phyloP scores from a whole-genome alignment of 306 rosid genomes.

The Hippophae gyantsensis region DNA sequence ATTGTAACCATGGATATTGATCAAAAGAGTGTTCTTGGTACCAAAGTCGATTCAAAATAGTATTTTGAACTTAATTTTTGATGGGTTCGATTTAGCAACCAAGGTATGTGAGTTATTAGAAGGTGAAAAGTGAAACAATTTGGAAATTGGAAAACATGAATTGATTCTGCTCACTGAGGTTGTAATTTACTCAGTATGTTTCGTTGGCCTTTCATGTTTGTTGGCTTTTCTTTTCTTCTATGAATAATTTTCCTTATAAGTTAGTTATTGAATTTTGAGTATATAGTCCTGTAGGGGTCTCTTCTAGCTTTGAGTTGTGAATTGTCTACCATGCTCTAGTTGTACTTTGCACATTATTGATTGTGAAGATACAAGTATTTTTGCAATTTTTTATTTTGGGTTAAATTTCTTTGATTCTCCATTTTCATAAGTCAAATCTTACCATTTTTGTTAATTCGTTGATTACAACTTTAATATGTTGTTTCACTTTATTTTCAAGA shows the following conservation, averaged over 20 bases:
- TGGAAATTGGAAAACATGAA: not conserved
- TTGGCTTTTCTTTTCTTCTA: not conserved
- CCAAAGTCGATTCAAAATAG: conserved; percentile 16
- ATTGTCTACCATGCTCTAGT: not conserved
- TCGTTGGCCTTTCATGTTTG: not conserved
- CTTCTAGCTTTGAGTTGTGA: conserved; percentile 3
- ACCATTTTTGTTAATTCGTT: not conserved
- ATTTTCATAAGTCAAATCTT: not conserved
- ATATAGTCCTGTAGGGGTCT: conserved; percentile 1
- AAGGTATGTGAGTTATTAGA: conserved; percentile 19
- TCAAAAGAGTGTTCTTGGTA: conserved; percentile 11
- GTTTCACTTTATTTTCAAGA: not conserved
- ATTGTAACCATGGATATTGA: conserved; percentile 19
- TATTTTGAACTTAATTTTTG: not conserved
- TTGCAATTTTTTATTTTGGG: not conserved
- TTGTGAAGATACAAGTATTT: conserved; percentile 2
- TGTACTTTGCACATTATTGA: not conserved
- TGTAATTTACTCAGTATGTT: not conserved
- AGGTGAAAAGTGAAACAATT: not conserved
- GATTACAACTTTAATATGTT: not conserved
- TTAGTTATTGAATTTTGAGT: not conserved
- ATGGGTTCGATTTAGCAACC: conserved; percentile 11
- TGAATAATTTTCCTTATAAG: not conserved
- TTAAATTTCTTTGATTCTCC: conserved; percentile 1
- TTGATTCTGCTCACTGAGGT: conserved; percentile 1